Percentiles rank a stretch among this genome's conserved stretches.
Conservation (phyloP, 2,329 filamentous ascomycete species). For the Paracorniculantispora psalliotae region DNA sequence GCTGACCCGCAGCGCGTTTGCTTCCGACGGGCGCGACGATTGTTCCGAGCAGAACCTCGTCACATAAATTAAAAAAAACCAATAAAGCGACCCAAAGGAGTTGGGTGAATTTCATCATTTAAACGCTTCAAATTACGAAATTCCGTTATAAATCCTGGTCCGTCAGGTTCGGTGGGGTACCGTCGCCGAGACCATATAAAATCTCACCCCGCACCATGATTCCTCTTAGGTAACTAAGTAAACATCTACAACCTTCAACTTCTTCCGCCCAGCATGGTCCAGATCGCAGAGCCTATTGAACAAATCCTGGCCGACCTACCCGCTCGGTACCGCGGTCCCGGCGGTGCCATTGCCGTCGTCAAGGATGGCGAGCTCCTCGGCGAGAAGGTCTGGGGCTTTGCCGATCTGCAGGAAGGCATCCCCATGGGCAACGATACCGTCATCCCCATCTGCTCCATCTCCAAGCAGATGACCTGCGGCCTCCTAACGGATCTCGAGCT, state of each 20-base stretch:
- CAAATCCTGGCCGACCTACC: slow-evolving; percentile 11
- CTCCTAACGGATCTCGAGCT: slow-evolving; percentile 30
- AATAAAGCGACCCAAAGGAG: neutral
- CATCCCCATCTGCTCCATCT: slow-evolving; percentile 42
- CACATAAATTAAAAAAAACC: neutral
- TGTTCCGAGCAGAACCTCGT: no score
- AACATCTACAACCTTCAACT: neutral
- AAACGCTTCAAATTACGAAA: neutral
- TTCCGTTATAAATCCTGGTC: neutral
- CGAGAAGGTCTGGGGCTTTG: slow-evolving; percentile 38
- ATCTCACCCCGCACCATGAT: neutral
- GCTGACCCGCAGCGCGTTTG: no score
- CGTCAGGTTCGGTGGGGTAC: slow-evolving; percentile 4
- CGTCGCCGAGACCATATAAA: neutral
- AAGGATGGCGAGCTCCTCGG: slow-evolving; percentile 36
- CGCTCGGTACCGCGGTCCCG: slow-evolving; percentile 30
- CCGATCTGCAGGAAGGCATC: slow-evolving; percentile 34
- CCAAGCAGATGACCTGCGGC: slow-evolving; percentile 40
- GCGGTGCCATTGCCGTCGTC: slow-evolving; percentile 37
- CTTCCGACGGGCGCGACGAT: no score
- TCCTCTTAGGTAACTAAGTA: slow-evolving; percentile 4
- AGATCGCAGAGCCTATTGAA: slow-evolving; percentile 3
- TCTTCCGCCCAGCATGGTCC: neutral
- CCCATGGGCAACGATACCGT: slow-evolving; percentile 31
- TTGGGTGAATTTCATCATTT: neutral